Conservation (phyloP, 1,284 basidiomycete species). For the Cryptococcus amylolentus region DNA sequence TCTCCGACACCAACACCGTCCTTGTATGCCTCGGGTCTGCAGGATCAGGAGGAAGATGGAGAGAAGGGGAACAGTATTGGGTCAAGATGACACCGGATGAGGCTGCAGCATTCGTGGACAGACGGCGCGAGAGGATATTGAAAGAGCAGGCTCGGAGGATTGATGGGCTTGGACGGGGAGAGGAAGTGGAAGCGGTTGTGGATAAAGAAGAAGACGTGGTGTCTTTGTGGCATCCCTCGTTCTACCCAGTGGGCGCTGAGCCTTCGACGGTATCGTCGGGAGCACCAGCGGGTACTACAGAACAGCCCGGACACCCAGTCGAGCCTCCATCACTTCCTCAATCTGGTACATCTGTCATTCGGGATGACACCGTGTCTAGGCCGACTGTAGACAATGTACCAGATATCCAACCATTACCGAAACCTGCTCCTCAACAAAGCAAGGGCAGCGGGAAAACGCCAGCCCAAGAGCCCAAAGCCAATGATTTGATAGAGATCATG, state of each 20-base stretch:
- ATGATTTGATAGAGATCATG: neutral
- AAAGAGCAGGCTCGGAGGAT: slow-evolving; percentile 22
- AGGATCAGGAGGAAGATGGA: neutral
- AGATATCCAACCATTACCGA: too few species aligned
- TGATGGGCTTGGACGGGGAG: slow-evolving; percentile 12
- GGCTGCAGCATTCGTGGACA: slow-evolving; percentile 30
- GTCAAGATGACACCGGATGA: slow-evolving; percentile 42
- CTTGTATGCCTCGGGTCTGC: slow-evolving; percentile 33
- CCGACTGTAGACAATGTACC: too few species aligned
- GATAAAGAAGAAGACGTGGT: neutral
- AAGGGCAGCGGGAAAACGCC: neutral
- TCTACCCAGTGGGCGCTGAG: neutral
- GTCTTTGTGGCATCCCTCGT: slow-evolving; percentile 7
- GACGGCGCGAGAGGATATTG: slow-evolving; percentile 24
- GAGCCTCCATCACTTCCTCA: too few species aligned
- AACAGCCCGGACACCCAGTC: too few species aligned
- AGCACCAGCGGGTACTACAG: neutral
- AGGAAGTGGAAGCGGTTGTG: neutral
- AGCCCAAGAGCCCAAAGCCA: neutral
- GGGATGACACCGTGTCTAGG: too few species aligned
- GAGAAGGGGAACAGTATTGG: slow-evolving; percentile 20
- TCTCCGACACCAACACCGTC: slow-evolving; percentile 35
- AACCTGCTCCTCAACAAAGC: neutral
- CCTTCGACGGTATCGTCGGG: neutral
- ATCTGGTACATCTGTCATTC: too few species aligned